Conservation (phyloP, 2,329 filamentous ascomycete species). For the Ophiostoma pallidulum region DNA sequence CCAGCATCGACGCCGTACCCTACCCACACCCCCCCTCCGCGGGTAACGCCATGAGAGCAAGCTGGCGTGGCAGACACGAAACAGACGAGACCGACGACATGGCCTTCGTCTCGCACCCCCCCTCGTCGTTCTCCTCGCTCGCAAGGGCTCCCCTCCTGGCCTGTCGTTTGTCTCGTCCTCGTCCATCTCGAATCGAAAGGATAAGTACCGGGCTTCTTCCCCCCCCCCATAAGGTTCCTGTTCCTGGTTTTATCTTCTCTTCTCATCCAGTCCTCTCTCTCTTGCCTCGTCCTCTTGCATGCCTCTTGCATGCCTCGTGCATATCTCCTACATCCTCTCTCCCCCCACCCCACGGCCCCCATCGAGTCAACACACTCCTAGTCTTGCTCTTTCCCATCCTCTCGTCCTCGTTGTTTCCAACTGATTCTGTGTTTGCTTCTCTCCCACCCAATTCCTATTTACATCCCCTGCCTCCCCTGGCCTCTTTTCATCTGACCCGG, state of each 20-base stretch:
- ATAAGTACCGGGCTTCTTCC: conserved; percentile 16
- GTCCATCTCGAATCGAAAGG: conserved; percentile 14
- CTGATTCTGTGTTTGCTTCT: background rate
- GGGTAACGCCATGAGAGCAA: background rate
- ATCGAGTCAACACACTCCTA: too few relatives aligned
- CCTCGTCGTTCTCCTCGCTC: too few relatives aligned
- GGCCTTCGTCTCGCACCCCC: too few relatives aligned
- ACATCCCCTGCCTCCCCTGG: conserved; percentile 4
- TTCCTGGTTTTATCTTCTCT: conserved; percentile 2
- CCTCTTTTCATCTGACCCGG: conserved; percentile 6
- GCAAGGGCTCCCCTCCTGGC: conserved; percentile 10
- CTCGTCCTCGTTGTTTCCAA: conserved; percentile 15
- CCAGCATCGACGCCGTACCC: background rate
- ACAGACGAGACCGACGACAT: too few relatives aligned
- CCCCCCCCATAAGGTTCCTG: background rate
- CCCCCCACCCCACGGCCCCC: too few relatives aligned
- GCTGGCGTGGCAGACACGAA: too few relatives aligned
- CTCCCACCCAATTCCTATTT: conserved; percentile 4
- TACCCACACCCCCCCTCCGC: conserved; percentile 1
- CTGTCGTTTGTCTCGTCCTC: conserved; percentile 13
- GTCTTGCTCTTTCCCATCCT: conserved; percentile 17
- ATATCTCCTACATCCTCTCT: background rate
- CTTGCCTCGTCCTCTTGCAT: background rate
- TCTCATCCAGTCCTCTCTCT: conserved; percentile 5
- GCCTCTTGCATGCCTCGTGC: background rate